Evolutionary conservation across 1,139 yeast genomes (phyloP).

Genomic region (Candida sojae): DNA sequence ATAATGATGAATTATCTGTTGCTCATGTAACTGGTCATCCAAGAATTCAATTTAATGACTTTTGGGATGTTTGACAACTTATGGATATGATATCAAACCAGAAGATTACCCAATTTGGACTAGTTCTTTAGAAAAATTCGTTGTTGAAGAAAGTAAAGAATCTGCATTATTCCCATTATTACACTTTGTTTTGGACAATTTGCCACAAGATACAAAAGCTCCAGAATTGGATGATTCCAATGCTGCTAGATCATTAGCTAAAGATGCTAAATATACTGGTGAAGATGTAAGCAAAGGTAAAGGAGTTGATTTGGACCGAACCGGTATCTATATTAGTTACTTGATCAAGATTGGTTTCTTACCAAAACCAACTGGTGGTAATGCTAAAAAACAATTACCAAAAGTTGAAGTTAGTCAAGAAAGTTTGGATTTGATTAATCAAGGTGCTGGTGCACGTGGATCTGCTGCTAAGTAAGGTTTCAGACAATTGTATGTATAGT

Average conservation of each 20-base stretch:
- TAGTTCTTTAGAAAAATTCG: conserved; percentile 69
- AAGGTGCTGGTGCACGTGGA: conserved; percentile 89
- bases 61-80: conserved; percentile 62
- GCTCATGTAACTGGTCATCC: conserved; percentile 99
- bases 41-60: conserved; percentile 76
- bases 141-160: conserved; percentile 68
- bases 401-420: conserved; percentile 54
- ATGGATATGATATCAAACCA: conserved; percentile 69
- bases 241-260: conserved; percentile 62
- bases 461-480: conserved; percentile 45
- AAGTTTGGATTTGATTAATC: conserved; percentile 63
- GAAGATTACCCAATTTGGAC: conserved; percentile 82
- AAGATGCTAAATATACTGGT: conserved; percentile 65
- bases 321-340: conserved; percentile 80
- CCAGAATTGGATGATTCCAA: conserved; percentile 92
- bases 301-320: conserved; percentile 66
- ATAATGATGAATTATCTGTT: conserved; percentile 54
- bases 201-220: conserved; percentile 89
- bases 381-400: conserved; percentile 55
- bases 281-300: conserved; percentile 65
- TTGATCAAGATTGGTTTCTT: conserved; percentile 78
- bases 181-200: conserved; percentile 89
- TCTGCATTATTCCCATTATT: conserved; percentile 90
- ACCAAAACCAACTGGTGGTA: conserved; percentile 50
- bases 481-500: not conserved